A percentile compares a stretch with the other conserved stretches of the same genome.
phyloP scores from a whole-genome alignment of 2,329 filamentous ascomycete species.

The Diplocarpon mali region DNA sequence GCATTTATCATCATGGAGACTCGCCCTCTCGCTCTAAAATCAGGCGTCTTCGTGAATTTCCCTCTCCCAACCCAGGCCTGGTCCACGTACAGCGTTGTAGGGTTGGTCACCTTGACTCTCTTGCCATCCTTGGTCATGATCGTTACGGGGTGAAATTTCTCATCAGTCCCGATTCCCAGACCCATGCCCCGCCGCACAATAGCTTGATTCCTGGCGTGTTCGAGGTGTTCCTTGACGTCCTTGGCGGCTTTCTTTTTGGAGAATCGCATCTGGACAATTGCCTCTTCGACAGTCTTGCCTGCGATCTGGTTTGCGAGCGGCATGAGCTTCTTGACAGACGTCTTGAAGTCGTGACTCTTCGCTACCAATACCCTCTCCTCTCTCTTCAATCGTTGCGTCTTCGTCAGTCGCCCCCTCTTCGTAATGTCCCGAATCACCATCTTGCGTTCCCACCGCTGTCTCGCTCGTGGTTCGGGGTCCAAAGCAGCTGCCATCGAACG shows the following conservation, averaged over 20 bases:
- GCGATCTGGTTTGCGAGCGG: constrained; percentile 78
- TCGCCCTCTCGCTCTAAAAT: constrained; percentile 67
- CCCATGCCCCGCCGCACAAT: constrained; percentile 80
- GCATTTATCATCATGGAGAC: constrained; percentile 59
- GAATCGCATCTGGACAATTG: constrained; percentile 89
- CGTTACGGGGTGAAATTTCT: constrained; percentile 35
- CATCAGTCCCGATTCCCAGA: constrained; percentile 33
- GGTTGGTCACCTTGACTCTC: constrained; percentile 59
- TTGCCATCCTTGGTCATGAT: constrained; percentile 68
- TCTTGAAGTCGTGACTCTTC: constrained; percentile 66
- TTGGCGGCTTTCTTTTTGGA: constrained; percentile 85
- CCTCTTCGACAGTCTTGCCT: constrained; percentile 89
- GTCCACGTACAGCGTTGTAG: constrained; percentile 77
- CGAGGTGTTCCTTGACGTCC: constrained; percentile 68
- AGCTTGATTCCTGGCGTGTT: constrained; percentile 72
- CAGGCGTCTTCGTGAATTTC: constrained; percentile 42
- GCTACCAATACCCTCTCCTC: constrained; percentile 43
- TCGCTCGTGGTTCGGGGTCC: constrained; percentile 63
- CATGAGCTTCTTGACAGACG: constrained; percentile 83
- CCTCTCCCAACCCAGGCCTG: constrained; percentile 88
- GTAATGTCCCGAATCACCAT: constrained; percentile 70
- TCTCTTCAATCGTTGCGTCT: constrained; percentile 55
- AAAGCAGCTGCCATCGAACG: constrained; percentile 49
- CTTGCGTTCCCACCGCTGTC: constrained; percentile 69
- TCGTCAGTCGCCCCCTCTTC: constrained; percentile 54